Base-by-base conservation (phyloP, 352 stramenopile species). In the Phytophthora cactorum region DNA sequence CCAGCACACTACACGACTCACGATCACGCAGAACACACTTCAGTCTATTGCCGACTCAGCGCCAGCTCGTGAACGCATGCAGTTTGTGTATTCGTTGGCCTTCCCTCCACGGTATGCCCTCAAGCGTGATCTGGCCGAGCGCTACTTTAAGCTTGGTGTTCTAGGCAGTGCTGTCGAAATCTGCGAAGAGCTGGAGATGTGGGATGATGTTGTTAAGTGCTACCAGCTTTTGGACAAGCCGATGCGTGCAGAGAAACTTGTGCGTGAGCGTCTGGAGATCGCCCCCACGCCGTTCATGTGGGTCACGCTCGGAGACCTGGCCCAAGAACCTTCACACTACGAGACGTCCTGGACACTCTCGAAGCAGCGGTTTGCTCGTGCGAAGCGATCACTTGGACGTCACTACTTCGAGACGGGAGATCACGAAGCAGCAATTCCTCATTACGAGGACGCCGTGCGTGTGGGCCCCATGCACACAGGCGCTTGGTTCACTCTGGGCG, bases 181-280 rank as follows among this genome's bases (percentile, higher is more conserved):
- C 41, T 99, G 91, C 59, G 82, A 97, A 63, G 90, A 98, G 63
- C 84, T 99, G 11, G 91, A 98, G 59, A 91, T 98, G 61, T 99
- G 96, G 96, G 96, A 99, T 76, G 93, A 98, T 63, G 93, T 98
- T 11, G 93, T 98, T 7, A 94, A 98, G 72, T 99, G 96, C 72
- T 98, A 98, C 76, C 88, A 94, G 67, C 74, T 96, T 38, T 74
- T 98, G 17, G 95, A 98, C 58, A 96, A 98, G 69, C 84, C 90
- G 2, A 93, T 85, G 52, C 90, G 88, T 54, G 96, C 97, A 10
- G 86, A 98, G 69, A 86, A 91, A 51, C 79, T 98, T 41, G 92
- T 98, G 17, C 83, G 89, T 8, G 85, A 94, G 63, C 82, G 92
- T 1, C 74, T 99, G 28, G 75, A 70, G 15, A 81, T 98, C 27